Conservation (phyloP, 2,329 filamentous ascomycete species). For the Aspergillus uvarum region DNA sequence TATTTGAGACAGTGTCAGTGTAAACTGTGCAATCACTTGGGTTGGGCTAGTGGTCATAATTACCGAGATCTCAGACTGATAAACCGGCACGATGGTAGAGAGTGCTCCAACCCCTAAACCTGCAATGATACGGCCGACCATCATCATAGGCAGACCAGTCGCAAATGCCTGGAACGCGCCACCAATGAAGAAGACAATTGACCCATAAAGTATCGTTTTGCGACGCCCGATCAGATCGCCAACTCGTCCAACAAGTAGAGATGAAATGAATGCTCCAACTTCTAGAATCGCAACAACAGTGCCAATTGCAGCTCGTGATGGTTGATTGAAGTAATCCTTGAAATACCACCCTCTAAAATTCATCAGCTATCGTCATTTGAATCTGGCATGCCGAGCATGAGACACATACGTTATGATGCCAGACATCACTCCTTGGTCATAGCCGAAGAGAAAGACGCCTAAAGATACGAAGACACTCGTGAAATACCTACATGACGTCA, state of each 20-base stretch:
- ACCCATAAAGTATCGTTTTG: slow-evolving; percentile 89
- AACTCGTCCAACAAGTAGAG: slow-evolving; percentile 78
- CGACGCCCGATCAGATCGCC: slow-evolving; percentile 89
- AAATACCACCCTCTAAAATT: slow-evolving; percentile 73
- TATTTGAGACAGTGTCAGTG: slow-evolving; percentile 22
- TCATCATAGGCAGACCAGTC: slow-evolving; percentile 85
- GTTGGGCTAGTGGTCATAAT: slow-evolving; percentile 1
- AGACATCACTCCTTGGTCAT: slow-evolving; percentile 66
- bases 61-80: slow-evolving; percentile 86
- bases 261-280: slow-evolving; percentile 87
- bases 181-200: slow-evolving; percentile 79
- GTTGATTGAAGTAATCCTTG: slow-evolving; percentile 87
- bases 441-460: slow-evolving; percentile 65
- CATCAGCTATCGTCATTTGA: slow-evolving; percentile 16
- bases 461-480: slow-evolving; percentile 75
- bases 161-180: slow-evolving; percentile 83
- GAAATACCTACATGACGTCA: slow-evolving; percentile 68
- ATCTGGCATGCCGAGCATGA: slow-evolving; percentile 7
- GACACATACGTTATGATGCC: slow-evolving; percentile 65
- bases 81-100: slow-evolving; percentile 89
- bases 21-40: not conserved
- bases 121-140: slow-evolving; percentile 74
- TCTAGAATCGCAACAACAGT: slow-evolving; percentile 98
- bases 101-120: slow-evolving; percentile 84
- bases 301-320: slow-evolving; percentile 80